phyloP scores from a whole-genome alignment of 176 grass and related monocot species.

The Chloris gayana region DNA sequence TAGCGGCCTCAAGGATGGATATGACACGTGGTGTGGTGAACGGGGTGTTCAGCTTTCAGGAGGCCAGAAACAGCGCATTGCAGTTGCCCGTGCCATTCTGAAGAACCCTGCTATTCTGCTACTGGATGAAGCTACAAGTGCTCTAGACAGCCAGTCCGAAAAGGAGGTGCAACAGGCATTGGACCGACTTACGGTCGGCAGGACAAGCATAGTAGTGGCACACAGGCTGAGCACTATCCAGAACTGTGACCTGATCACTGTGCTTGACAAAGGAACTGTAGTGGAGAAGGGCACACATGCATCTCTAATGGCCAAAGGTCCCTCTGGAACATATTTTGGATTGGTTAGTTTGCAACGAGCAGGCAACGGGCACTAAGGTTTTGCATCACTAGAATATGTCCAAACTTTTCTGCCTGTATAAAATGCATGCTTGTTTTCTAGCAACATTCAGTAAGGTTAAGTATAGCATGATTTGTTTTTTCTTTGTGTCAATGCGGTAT shows the following conservation, averaged over 20 bases:
- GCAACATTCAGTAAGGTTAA: no score
- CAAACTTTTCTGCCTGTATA: no score
- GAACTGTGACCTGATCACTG: slow-evolving; percentile 78
- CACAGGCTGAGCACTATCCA: slow-evolving; percentile 89
- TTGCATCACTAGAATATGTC: no score
- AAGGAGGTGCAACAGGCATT: slow-evolving; percentile 86
- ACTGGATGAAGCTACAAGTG: slow-evolving; percentile 93
- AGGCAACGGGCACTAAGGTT: slow-evolving; percentile 26
- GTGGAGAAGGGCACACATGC: slow-evolving; percentile 89
- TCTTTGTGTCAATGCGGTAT: no score
- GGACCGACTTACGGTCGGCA: slow-evolving; percentile 78
- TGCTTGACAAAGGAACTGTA: slow-evolving; percentile 71
- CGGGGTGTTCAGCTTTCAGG: slow-evolving; percentile 87
- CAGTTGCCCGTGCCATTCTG: slow-evolving; percentile 86
- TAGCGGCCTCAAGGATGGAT: slow-evolving; percentile 90
- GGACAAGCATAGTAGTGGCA: slow-evolving; percentile 87
- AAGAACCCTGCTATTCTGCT: slow-evolving; percentile 83
- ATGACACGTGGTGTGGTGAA: slow-evolving; percentile 79
- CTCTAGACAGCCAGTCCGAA: slow-evolving; percentile 88
- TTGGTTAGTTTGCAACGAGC: slow-evolving; percentile 80
- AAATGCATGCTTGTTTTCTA: no score
- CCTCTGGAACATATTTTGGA: slow-evolving; percentile 64
- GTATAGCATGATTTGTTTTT: no score
- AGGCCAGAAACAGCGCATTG: slow-evolving; percentile 93
- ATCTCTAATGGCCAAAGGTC: slow-evolving; percentile 84